Conservation (phyloP, 2,329 filamentous ascomycete genomes). For the Fusarium multiceps region DNA sequence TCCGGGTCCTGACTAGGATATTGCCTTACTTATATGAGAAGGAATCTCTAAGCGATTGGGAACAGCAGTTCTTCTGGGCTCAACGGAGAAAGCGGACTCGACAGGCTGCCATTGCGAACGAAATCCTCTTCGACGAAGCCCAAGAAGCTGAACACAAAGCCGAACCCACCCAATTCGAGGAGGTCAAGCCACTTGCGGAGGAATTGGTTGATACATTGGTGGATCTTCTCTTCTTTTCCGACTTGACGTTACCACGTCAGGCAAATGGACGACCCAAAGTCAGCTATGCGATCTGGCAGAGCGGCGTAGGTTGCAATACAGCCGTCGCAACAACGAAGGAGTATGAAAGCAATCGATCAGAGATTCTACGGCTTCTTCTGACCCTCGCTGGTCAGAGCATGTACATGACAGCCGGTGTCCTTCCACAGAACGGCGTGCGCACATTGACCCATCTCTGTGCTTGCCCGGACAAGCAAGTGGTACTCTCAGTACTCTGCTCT, state of each 20-base stretch:
- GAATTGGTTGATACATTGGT: slow-evolving; percentile 91
- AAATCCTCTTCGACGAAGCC: slow-evolving; percentile 87
- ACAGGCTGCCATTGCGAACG: slow-evolving; percentile 72
- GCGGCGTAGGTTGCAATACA: slow-evolving; percentile 93
- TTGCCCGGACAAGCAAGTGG: slow-evolving; percentile 88
- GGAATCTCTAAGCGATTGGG: slow-evolving; percentile 84
- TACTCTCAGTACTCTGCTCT: slow-evolving; percentile 90
- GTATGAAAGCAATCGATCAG: slow-evolving; percentile 90
- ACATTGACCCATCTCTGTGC: slow-evolving; percentile 90
- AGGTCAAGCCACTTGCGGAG: slow-evolving; percentile 88
- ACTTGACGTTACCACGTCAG: slow-evolving; percentile 84
- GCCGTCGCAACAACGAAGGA: slow-evolving; percentile 90
- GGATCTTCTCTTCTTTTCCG: slow-evolving; percentile 90
- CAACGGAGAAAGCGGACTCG: slow-evolving; percentile 77
- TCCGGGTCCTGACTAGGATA: slow-evolving; percentile 88
- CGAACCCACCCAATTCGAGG: slow-evolving; percentile 75
- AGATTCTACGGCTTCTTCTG: slow-evolving; percentile 86
- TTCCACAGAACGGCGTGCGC: slow-evolving; percentile 85
- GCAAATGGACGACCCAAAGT: slow-evolving; percentile 81
- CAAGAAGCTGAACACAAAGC: slow-evolving; percentile 62
- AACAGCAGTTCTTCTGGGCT: slow-evolving; percentile 93
- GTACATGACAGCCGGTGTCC: slow-evolving; percentile 83
- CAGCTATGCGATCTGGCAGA: slow-evolving; percentile 96
- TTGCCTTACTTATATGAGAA: slow-evolving; percentile 93
- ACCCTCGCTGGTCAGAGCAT: slow-evolving; percentile 91